Conservation (phyloP, 306 rosid species). For the Gleditsia sinensis region DNA sequence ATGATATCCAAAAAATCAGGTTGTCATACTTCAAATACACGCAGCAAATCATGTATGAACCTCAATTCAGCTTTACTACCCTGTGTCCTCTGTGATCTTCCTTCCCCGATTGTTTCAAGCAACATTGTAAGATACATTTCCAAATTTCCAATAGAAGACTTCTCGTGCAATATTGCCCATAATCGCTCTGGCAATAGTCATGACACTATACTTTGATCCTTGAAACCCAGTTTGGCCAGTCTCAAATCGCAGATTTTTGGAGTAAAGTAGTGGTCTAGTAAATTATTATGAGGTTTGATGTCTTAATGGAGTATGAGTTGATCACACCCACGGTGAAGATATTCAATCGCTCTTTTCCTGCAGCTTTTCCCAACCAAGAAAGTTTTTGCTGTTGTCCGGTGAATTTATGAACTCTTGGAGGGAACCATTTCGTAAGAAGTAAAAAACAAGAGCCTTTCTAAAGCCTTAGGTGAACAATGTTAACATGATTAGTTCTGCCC, state of each 20-base stretch:
- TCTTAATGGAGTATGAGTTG: constrained; percentile 47
- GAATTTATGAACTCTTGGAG: constrained; percentile 27
- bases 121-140: no score
- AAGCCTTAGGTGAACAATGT: constrained; percentile 42
- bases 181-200: constrained; percentile 42
- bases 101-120: no score
- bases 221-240: constrained; percentile 37
- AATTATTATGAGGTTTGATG: constrained; percentile 47
- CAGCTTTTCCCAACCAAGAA: constrained; percentile 40
- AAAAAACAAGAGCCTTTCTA: constrained; percentile 43
- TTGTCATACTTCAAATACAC: no score
- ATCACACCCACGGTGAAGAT: constrained; percentile 47
- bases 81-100: not conserved
- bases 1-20: no score
- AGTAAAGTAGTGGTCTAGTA: constrained; percentile 32
- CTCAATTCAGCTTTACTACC: no score
- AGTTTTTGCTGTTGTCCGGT: not conserved
- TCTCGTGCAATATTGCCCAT: no score
- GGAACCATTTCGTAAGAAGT: constrained; percentile 41
- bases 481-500: constrained; percentile 45
- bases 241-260: constrained; percentile 48
- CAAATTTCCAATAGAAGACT: no score
- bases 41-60: no score
- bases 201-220: constrained; percentile 37
- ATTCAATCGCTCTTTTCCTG: constrained; percentile 44